Evolutionary conservation across 257 asterid genomes (phyloP).

Genomic region (Solanum clarkiae): DNA sequence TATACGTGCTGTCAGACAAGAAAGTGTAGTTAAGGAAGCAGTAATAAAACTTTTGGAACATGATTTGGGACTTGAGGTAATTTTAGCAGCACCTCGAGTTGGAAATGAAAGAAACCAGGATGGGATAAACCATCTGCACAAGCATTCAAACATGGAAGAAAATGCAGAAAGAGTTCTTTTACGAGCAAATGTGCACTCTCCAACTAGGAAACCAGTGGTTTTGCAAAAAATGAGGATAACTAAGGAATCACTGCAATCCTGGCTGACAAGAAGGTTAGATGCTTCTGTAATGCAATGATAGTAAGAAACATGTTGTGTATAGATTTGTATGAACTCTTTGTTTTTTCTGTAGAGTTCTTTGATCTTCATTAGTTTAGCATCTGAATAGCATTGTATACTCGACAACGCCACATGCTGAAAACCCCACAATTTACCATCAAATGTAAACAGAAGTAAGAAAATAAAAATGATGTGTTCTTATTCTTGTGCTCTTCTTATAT

Average conservation of each 20-base stretch:
- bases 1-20: slow-evolving; percentile 8
- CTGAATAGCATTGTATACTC: neutral
- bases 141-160: slow-evolving; percentile 15
- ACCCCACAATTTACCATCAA: neutral
- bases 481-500: neutral
- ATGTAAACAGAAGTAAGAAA: neutral
- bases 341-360: slow-evolving; percentile 3
- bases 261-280: slow-evolving; percentile 43
- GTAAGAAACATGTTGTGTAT: neutral
- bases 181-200: slow-evolving; percentile 19
- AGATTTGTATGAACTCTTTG: neutral
- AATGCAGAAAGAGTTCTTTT: slow-evolving; percentile 5
- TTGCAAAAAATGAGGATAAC: slow-evolving; percentile 54
- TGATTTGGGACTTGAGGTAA: slow-evolving; percentile 69
- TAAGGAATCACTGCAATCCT: slow-evolving; percentile 44
- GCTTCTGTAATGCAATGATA: neutral
- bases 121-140: neutral
- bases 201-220: slow-evolving; percentile 63
- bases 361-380: slow-evolving; percentile 14
- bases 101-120: slow-evolving; percentile 9
- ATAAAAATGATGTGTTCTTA: neutral
- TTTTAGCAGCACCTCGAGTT: slow-evolving; percentile 19
- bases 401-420: neutral
- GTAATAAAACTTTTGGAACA: slow-evolving; percentile 47
- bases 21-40: slow-evolving; percentile 36